Conservation (phyloP, 345 rosid genomes). For the Lenwebbia sp. region DNA sequence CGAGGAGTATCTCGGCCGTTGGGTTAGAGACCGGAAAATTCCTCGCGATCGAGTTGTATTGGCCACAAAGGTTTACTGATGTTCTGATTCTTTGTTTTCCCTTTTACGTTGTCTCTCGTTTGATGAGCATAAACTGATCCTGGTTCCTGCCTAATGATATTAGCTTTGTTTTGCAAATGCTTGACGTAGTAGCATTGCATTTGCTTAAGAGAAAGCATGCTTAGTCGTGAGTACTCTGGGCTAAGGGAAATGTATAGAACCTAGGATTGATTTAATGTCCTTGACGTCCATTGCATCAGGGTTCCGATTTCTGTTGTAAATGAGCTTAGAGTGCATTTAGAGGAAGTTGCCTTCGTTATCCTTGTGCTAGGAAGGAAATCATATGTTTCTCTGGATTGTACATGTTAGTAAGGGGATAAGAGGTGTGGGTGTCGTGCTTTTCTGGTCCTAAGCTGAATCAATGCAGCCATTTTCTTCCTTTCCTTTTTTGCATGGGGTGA, state of each 20-base stretch:
- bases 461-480: neutral
- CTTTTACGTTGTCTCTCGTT: neutral
- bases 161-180: neutral
- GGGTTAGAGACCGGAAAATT: constrained; percentile 41
- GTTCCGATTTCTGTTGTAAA: neutral
- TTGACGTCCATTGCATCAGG: neutral
- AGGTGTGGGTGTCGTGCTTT: neutral
- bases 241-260: neutral
- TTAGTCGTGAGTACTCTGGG: neutral
- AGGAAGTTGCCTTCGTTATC: neutral
- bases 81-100: neutral
- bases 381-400: neutral
- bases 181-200: neutral
- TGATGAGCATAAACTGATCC: neutral
- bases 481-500: neutral
- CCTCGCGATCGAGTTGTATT: constrained; percentile 38
- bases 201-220: neutral
- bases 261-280: neutral
- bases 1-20: constrained; percentile 50
- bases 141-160: neutral
- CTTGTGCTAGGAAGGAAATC: neutral
- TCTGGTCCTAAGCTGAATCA: neutral
- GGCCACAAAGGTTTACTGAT: constrained; percentile 34
- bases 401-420: neutral
- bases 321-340: neutral